Evolutionary conservation across 106 monocot genomes (phyloP), one percentile per base, ranked within the genome.

Genomic region (Allium sativum): DNA sequence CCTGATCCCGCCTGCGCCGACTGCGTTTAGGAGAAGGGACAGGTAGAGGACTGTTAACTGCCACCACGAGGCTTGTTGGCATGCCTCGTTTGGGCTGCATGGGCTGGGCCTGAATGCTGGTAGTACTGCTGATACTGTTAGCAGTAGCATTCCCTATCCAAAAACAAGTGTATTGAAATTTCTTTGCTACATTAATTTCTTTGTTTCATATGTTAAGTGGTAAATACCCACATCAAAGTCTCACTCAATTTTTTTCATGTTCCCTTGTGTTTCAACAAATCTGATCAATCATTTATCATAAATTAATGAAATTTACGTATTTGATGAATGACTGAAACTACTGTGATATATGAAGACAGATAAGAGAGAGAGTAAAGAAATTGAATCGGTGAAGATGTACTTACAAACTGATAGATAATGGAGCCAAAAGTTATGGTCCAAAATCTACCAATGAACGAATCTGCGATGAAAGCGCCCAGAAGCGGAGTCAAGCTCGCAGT

Each of bases 401-500:
- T 42, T 70, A 93, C 92, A 6, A 85, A 70, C 48, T 77, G 78
- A 70, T 93, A 93, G 56, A 93, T 44, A 67, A 88, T 16, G 70
- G 93, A 88, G 66, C 66, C 71, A 16, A 22, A 53, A 40, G 79
- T 68, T 68, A 92, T 79, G 72, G 84, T 80, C 84, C 82, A 88
- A 65, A 93, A 93, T 21, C 88, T 81, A 59, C 93, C 93, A 57
- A 82, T 11, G 62, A 62, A 85, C 56, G 93, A 69, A 56, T 93
- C 93, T 65, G 93, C 88, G 63, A 93, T 51, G 72, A 93, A 88
- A 52, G 93, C 93, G 3, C 93, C 93, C 47, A 93, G 56, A 6
- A 93, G 74, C 10, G 93, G 88, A 14, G 84, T 84, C 19, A 88
- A 53, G 79, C 88, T 82, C 40, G 88, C 81, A 20, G 84, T 78